Base-by-base conservation (phyloP, 2,329 filamentous ascomycete species). In the Hirsutella thompsonii region DNA sequence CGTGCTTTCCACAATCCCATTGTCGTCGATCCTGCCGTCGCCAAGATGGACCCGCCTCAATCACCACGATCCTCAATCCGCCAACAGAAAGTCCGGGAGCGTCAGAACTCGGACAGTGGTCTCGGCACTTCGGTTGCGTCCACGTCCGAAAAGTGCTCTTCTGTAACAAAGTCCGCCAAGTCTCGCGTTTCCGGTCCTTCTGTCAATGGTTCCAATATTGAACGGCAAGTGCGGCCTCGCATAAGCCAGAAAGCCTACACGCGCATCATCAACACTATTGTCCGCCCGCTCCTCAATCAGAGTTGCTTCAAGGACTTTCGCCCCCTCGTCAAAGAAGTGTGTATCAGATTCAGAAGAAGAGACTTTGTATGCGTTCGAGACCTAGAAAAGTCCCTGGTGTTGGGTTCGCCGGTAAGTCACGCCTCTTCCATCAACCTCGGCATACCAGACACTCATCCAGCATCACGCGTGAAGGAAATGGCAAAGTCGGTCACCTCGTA, bases 301-400 rank as follows among this genome's bases (percentile, higher is more conserved):
- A 63, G 78, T 19, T 69, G 73, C 26, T 72, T 93, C 46, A 84
- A 87, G 59, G 78, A 83, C 38, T 94, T 94, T 60, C 81, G 87
- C 57, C 70, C 81, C 38, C 76, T 94, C 52, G 73, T 94, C 48
- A 71, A 82, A 50, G 81, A 85, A 60, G 79, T 88, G 48, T 86
- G 86, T 37, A 72, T 74, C 59, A 82, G 82, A 55, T 92, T 94
- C 58, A 76, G 78, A 55, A 76, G 80, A 56, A 89, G 87, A 62
- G 79, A 92, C 54, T 92, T 96, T 55, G 79, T 84, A 59, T 94
- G 84, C 66, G 76, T 96, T 42, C 80, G 90, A 60, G 90, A 96
- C 63, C 74, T 96, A 38, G 90, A 96, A 64, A 94, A 94, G 75
- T 90, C 83, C 9, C 69, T 96, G 46, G 77, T 95, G 55, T 88